Evolutionary conservation across 306 rosid species (phyloP).

Genomic region (Canavalia ensiformis): DNA sequence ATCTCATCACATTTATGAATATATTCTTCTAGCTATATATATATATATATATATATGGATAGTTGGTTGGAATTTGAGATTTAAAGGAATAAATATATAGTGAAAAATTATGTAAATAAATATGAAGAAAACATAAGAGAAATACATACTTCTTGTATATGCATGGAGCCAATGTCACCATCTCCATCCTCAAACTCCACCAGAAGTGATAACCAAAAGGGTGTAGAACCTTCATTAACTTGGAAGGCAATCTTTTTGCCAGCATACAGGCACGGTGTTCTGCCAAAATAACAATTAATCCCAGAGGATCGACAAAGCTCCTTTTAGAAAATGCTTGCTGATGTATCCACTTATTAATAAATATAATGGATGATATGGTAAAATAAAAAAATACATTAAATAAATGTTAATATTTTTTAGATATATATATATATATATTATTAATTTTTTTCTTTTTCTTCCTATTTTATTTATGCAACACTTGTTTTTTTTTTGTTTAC

Average conservation of each 20-base stretch:
- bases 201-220: conserved; percentile 82
- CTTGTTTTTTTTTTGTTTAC: too few relatives aligned
- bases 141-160: conserved; percentile 67
- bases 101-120: conserved; percentile 29
- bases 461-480: too few relatives aligned
- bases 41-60: not conserved
- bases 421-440: too few relatives aligned
- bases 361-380: too few relatives aligned
- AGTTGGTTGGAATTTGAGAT: not conserved
- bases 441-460: too few relatives aligned
- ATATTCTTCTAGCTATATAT: not conserved
- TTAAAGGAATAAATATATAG: not conserved
- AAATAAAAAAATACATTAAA: too few relatives aligned
- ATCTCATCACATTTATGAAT: not conserved
- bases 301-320: conserved; percentile 11
- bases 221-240: conserved; percentile 93
- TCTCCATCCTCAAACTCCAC: conserved; percentile 86
- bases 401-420: too few relatives aligned
- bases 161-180: conserved; percentile 88
- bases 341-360: too few relatives aligned
- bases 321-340: too few relatives aligned
- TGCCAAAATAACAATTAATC: conserved; percentile 20
- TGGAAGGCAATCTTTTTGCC: conserved; percentile 79
- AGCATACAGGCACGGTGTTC: conserved; percentile 78
- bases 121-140: conserved; percentile 22